phyloP scores from a whole-genome alignment of 306 rosid species.

The Dalbergia cultrata region DNA sequence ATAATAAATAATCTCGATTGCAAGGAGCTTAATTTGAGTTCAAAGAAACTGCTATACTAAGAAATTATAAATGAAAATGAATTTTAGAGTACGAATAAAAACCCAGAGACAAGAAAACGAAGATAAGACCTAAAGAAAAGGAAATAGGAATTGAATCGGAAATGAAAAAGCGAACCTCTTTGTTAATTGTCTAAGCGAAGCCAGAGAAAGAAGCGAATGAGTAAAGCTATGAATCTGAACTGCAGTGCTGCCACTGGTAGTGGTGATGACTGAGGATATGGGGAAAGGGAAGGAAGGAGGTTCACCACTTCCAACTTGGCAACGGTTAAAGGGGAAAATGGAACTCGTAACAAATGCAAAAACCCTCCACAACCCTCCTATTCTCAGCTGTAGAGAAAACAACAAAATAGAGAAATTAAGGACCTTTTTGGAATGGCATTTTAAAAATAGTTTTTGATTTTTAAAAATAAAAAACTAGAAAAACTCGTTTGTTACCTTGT shows the following conservation, averaged over 20 bases:
- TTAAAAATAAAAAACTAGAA: no score
- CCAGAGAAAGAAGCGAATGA: background rate
- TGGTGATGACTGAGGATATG: background rate
- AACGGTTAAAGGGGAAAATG: background rate
- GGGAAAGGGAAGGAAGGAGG: background rate
- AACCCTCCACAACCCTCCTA: no score
- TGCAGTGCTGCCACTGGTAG: background rate
- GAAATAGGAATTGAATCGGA: background rate
- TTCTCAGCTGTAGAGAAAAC: no score
- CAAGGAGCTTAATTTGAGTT: slow-evolving; percentile 3
- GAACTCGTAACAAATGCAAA: background rate
- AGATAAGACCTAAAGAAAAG: slow-evolving; percentile 1
- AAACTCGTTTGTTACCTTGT: no score
- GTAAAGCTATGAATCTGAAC: background rate
- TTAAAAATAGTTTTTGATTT: no score
- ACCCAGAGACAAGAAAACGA: background rate
- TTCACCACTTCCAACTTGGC: background rate
- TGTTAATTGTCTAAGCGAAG: background rate
- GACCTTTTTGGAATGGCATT: no score
- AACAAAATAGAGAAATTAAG: no score
- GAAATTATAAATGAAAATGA: background rate
- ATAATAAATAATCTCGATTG: background rate
- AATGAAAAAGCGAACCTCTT: background rate
- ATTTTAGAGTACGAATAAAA: background rate
- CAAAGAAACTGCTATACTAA: background rate